Percentiles rank a stretch among this genome's conserved stretches.
Conservation (phyloP, 2,329 filamentous ascomycete genomes). For the Cercospora brassicicola region DNA sequence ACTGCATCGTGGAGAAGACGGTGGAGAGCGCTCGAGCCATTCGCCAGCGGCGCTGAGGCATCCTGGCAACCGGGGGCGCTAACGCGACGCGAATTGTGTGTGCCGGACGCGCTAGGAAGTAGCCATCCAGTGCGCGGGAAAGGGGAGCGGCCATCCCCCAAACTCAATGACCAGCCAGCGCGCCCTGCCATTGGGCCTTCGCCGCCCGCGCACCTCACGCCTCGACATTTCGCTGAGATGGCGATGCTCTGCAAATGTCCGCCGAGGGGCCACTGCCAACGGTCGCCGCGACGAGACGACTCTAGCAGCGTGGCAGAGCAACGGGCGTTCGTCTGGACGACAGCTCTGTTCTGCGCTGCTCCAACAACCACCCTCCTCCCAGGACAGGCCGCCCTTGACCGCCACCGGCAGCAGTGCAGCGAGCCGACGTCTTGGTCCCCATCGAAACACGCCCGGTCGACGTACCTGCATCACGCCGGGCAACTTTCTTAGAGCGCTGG, state of each 20-base stretch:
- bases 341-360: not conserved
- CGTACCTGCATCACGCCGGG: not conserved
- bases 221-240: not conserved
- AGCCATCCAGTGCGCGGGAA: not conserved
- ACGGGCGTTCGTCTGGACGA: not conserved
- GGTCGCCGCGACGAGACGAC: not conserved
- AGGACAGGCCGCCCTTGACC: not conserved
- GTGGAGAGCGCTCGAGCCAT: not conserved
- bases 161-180: not conserved
- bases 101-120: not conserved
- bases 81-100: not conserved
- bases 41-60: not conserved
- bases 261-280: not conserved
- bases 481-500: constrained; percentile 6
- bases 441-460: not conserved
- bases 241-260: not conserved
- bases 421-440: not conserved
- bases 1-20: not conserved
- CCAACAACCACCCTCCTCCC: not conserved
- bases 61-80: constrained; percentile 2
- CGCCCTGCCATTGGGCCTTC: not conserved
- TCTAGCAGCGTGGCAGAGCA: not conserved
- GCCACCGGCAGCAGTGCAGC: not conserved
- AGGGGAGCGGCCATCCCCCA: not conserved
- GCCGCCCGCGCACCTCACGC: not conserved